Percentiles rank a stretch among this genome's conserved stretches.
Conservation (phyloP, 164 flowering plant species). For the Tinospora cordifolia region DNA sequence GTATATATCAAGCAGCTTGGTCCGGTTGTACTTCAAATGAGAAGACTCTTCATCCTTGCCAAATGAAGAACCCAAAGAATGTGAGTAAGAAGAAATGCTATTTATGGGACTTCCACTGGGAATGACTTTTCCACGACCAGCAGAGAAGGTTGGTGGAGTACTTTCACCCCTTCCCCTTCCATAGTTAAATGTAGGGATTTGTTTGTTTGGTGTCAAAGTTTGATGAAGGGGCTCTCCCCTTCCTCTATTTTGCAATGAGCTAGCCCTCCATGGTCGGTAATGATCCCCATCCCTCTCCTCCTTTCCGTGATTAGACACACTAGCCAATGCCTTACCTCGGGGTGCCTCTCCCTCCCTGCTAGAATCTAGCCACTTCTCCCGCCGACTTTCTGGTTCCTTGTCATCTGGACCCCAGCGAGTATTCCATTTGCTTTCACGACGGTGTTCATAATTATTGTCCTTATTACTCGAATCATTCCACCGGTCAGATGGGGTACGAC, state of each 20-base stretch:
- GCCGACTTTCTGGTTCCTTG: constrained; percentile 53
- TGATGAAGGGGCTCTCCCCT: constrained; percentile 58
- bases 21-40: constrained; percentile 54
- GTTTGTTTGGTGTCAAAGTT: constrained; percentile 45
- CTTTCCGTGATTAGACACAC: constrained; percentile 39
- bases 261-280: constrained; percentile 69
- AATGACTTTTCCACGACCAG: constrained; percentile 55
- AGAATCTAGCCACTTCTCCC: constrained; percentile 57
- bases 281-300: constrained; percentile 62
- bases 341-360: constrained; percentile 48
- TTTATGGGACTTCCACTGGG: constrained; percentile 26
- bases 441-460: constrained; percentile 60
- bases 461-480: constrained; percentile 60
- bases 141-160: constrained; percentile 39
- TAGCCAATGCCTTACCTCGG: constrained; percentile 51
- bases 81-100: constrained; percentile 26
- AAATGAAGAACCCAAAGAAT: constrained; percentile 25
- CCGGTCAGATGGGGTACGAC: constrained; percentile 59
- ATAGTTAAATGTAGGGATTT: constrained; percentile 39
- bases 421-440: constrained; percentile 92
- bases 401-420: constrained; percentile 95
- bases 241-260: constrained; percentile 58
- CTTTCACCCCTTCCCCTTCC: constrained; percentile 72
- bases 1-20: constrained; percentile 72
- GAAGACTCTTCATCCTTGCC: constrained; percentile 52